phyloP scores from a whole-genome alignment of 495 filamentous ascomycete species.

The Penicillium soppii region DNA sequence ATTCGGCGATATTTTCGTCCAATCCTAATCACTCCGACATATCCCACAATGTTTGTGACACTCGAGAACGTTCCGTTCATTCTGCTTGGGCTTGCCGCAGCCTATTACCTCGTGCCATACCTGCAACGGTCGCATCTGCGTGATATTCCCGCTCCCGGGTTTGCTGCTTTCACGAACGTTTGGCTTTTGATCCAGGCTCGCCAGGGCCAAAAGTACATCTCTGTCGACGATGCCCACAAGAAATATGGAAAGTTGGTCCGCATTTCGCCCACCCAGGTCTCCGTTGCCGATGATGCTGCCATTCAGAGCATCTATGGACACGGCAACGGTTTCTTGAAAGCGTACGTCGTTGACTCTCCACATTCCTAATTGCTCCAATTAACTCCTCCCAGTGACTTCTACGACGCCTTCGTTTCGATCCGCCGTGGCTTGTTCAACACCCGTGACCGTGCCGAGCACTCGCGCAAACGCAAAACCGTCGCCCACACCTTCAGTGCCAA shows the following conservation, averaged over 20 bases:
- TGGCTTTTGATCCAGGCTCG: conserved; percentile 75
- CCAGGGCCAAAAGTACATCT: conserved; percentile 62
- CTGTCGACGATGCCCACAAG: conserved; percentile 72
- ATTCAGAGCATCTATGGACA: conserved; percentile 60
- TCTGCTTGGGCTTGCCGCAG: conserved; percentile 48
- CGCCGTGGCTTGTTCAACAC: conserved; percentile 88
- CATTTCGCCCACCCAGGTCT: conserved; percentile 59
- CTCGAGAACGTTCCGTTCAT: conserved; percentile 60
- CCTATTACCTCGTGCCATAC: conserved; percentile 72
- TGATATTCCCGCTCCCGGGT: conserved; percentile 64
- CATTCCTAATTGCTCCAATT: background rate
- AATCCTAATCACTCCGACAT: background rate
- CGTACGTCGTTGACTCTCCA: conserved; percentile 40
- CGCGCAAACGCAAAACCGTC: conserved; percentile 86
- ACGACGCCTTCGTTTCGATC: conserved; percentile 90
- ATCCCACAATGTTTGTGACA: conserved; percentile 36
- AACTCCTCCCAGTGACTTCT: conserved; percentile 61
- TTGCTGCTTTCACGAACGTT: conserved; percentile 69
- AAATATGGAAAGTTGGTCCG: conserved; percentile 62
- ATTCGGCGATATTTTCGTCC: background rate
- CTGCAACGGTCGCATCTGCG: conserved; percentile 62
- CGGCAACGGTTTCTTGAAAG: conserved; percentile 73
- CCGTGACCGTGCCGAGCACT: conserved; percentile 76
- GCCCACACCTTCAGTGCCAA: conserved; percentile 86
- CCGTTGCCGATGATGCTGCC: conserved; percentile 58